phyloP scores from a whole-genome alignment of 2,329 filamentous ascomycete genomes.

The Dactylellina leptospora region DNA sequence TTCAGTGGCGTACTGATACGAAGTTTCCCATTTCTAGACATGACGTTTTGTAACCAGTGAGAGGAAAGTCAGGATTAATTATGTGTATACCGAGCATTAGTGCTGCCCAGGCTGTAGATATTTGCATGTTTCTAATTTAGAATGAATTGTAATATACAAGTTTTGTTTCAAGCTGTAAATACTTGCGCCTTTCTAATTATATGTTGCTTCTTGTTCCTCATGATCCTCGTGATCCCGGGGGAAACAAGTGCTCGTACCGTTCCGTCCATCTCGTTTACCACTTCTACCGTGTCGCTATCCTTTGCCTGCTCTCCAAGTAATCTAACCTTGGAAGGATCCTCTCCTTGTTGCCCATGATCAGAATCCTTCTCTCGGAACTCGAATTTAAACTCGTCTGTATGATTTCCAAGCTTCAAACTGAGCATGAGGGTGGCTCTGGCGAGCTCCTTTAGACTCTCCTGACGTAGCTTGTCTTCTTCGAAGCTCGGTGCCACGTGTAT shows the following conservation, averaged over 20 bases:
- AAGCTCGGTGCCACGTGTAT: not conserved
- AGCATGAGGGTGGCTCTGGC: not conserved
- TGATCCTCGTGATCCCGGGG: slow-evolving; percentile 19
- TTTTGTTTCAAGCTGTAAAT: slow-evolving; percentile 26
- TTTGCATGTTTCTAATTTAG: no score
- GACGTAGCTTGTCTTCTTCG: not conserved
- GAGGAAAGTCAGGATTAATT: no score
- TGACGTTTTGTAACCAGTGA: no score
- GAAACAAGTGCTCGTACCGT: slow-evolving; percentile 39
- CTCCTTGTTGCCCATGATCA: not conserved
- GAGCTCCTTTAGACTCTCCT: slow-evolving; percentile 15
- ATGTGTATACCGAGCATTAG: no score
- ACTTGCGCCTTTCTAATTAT: slow-evolving; percentile 11
- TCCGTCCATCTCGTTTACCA: slow-evolving; percentile 28
- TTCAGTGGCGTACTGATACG: no score
- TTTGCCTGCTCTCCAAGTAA: slow-evolving; percentile 11
- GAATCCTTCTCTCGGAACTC: slow-evolving; percentile 34
- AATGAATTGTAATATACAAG: no score
- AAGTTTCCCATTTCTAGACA: no score
- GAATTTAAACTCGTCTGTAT: slow-evolving; percentile 31
- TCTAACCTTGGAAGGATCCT: not conserved
- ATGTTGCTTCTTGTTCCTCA: not conserved
- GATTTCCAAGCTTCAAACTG: slow-evolving; percentile 10
- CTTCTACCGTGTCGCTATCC: slow-evolving; percentile 7
- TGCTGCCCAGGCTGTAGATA: no score